These are phyloP conservation scores for Huntiella savannae DNA, from an alignment of 2,329 filamentous ascomycete species.

Conservation along the genomic window DNA sequence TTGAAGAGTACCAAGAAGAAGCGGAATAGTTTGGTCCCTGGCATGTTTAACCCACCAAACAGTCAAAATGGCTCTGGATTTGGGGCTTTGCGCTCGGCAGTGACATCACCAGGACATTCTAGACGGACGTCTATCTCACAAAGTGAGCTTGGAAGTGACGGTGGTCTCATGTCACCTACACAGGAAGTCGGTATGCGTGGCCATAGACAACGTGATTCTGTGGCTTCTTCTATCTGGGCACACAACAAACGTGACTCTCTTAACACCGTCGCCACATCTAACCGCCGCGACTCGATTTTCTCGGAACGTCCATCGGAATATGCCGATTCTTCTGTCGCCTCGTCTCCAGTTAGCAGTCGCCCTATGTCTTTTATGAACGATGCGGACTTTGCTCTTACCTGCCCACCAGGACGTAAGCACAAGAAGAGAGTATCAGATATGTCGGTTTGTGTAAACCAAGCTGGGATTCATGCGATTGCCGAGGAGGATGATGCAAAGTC, in stretches of 20 bases:
- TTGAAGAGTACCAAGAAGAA: conserved; percentile 51
- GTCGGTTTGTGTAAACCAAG: conserved; percentile 10
- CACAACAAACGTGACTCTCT: conserved; percentile 9
- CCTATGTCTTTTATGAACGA: conserved; percentile 10
- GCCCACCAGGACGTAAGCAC: conserved; percentile 11
- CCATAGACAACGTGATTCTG: conserved; percentile 29
- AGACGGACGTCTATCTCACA: conserved; percentile 4
- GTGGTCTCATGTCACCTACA: conserved; percentile 3
- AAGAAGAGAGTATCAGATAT: conserved; percentile 10
- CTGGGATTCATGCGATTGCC: conserved; percentile 18
- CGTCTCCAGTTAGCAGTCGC: conserved; percentile 50
- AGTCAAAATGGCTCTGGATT: background rate
- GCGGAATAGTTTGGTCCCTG: conserved; percentile 42
- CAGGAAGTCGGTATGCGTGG: conserved; percentile 15
- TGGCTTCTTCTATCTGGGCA: conserved; percentile 20
- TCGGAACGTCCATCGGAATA: conserved; percentile 44
- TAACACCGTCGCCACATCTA: conserved; percentile 20
- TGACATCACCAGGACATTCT: conserved; percentile 6
- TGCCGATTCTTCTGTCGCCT: conserved; percentile 53
- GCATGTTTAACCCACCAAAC: conserved; percentile 36
- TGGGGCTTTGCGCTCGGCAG: background rate
- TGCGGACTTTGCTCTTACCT: conserved; percentile 2
- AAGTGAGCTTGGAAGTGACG: background rate
- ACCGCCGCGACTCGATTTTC: conserved; percentile 42
- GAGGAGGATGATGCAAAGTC: conserved; percentile 20